Evolutionary conservation across 1,139 yeast species (phyloP).

Genomic region (Torulaspora pretoriensis): DNA sequence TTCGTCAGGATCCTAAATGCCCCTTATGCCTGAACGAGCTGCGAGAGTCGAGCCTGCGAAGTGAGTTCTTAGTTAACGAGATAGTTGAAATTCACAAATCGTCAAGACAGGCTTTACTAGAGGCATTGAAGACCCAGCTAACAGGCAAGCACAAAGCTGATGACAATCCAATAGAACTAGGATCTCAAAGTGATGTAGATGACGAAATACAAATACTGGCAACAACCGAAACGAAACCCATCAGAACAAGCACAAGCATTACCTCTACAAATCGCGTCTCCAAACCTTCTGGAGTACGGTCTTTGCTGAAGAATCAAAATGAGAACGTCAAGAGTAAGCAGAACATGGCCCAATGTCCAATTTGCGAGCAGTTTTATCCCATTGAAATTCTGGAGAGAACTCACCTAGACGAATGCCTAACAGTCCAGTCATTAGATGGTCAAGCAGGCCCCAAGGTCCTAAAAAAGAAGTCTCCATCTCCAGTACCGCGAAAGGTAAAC

Average conservation of each 20-base stretch:
- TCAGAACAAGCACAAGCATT: background rate
- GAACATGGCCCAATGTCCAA: constrained; percentile 57
- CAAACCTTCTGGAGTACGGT: constrained; percentile 16
- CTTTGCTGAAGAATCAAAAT: constrained; percentile 14
- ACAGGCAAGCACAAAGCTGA: constrained; percentile 2
- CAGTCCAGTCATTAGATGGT: constrained; percentile 21
- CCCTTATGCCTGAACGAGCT: constrained; percentile 76
- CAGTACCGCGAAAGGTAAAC: constrained; percentile 2
- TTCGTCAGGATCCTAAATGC: constrained; percentile 58
- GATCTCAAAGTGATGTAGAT: constrained; percentile 24
- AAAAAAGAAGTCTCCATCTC: background rate
- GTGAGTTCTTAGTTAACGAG: constrained; percentile 72
- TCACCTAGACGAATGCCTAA: constrained; percentile 70
- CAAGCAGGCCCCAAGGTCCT: constrained; percentile 15
- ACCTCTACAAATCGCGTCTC: constrained; percentile 6
- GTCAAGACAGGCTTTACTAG: constrained; percentile 38
- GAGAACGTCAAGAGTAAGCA: constrained; percentile 11
- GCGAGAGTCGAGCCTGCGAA: constrained; percentile 64
- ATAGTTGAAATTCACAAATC: constrained; percentile 53
- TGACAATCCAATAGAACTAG: constrained; percentile 21
- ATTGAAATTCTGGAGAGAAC: constrained; percentile 53
- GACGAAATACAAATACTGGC: constrained; percentile 33
- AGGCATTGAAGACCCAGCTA: constrained; percentile 13
- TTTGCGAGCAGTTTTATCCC: constrained; percentile 58
- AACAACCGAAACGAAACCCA: constrained; percentile 18